Base-by-base conservation (phyloP, 345 rosid genomes). In the Firmiana major region DNA sequence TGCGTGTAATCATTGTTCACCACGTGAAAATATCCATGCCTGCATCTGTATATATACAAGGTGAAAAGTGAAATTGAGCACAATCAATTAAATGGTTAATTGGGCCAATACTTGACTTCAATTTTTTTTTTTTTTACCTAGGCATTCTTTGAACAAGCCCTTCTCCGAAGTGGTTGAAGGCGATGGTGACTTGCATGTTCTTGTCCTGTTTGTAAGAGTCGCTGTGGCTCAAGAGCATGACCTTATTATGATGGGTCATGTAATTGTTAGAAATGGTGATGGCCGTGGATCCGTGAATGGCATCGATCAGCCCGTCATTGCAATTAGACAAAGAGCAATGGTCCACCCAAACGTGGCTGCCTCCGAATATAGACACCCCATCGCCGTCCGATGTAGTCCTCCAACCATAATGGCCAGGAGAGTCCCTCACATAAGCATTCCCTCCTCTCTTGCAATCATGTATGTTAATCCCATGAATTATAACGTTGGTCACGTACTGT, bases 91-190 rank as follows among this genome's bases (percentile, higher is more conserved):
- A n/a, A n/a, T n/a, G n/a, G n/a, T n/a, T n/a, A n/a, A n/a, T n/a
- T n/a, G n/a, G n/a, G n/a, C n/a, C n/a, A n/a, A n/a, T n/a, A n/a
- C n/a, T n/a, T n/a, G n/a, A n/a, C n/a, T n/a, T n/a, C n/a, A n/a
- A n/a, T n/a, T n/a, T n/a, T n/a, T n/a, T n/a, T n/a, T n/a, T n/a
- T 12, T 36, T 28, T 68, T 84, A 89, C 92, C 92, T 84, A 0
- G 91, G 93, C 90, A 88, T 89, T 84, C 93, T 86, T 58, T 89
- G 93, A 49, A 89, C 88, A 73, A 89, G 89, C n/a, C 93, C 89
- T 85, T 87, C 89, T 12, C 92, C 92, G 71, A 89, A 89, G 80
- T 89, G 91, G 79, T 89, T 89, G 42, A 89, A 89, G 9, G 93
- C 93, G 74, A 89, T 85, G 58, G 93, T 89, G 82, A 86, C 88